Conservation (phyloP, 108 stramenopile species). For the Pseudonitzschia delicatissima region DNA sequence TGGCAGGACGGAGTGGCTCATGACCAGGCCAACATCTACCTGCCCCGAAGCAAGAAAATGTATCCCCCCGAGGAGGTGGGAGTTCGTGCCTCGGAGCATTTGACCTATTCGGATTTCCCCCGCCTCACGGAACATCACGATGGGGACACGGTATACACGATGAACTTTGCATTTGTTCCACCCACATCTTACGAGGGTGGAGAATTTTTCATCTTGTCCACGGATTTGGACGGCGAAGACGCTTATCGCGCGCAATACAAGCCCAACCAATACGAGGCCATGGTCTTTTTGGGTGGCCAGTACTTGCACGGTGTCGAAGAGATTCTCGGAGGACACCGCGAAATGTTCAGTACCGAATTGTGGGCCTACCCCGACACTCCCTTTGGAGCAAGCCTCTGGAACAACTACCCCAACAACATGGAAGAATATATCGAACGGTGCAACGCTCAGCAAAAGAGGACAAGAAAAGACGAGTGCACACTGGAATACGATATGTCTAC, state of each 20-base stretch:
- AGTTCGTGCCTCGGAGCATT: slow-evolving; percentile 34
- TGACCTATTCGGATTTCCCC: slow-evolving; percentile 35
- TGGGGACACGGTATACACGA: slow-evolving; percentile 32
- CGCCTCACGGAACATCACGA: slow-evolving; percentile 30
- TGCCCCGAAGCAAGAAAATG: slow-evolving; percentile 2
- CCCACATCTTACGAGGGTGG: slow-evolving; percentile 35
- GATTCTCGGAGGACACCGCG: slow-evolving; percentile 32
- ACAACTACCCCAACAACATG: slow-evolving; percentile 24
- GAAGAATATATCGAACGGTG: slow-evolving; percentile 22
- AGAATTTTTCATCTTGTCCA: slow-evolving; percentile 24
- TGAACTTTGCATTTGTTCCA: slow-evolving; percentile 35
- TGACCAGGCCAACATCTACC: slow-evolving; percentile 2
- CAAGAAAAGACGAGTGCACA: slow-evolving; percentile 10
- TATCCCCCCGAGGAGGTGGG: slow-evolving; percentile 32
- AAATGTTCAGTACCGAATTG: slow-evolving; percentile 40
- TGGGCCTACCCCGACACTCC: slow-evolving; percentile 41
- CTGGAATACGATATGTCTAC: slow-evolving; percentile 9
- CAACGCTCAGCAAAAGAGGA: slow-evolving; percentile 20
- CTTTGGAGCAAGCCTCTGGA: slow-evolving; percentile 32
- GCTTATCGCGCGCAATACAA: slow-evolving; percentile 7
- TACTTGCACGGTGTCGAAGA: slow-evolving; percentile 36
- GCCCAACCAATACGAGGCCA: slow-evolving; percentile 30
- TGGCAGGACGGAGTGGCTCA: slow-evolving; percentile 15
- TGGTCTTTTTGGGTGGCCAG: slow-evolving; percentile 36
- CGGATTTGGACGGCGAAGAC: neutral